A percentile compares a stretch with the other conserved stretches of the same genome.
Conservation (phyloP, 2,329 filamentous ascomycete species). For the Meredithiella fracta region DNA sequence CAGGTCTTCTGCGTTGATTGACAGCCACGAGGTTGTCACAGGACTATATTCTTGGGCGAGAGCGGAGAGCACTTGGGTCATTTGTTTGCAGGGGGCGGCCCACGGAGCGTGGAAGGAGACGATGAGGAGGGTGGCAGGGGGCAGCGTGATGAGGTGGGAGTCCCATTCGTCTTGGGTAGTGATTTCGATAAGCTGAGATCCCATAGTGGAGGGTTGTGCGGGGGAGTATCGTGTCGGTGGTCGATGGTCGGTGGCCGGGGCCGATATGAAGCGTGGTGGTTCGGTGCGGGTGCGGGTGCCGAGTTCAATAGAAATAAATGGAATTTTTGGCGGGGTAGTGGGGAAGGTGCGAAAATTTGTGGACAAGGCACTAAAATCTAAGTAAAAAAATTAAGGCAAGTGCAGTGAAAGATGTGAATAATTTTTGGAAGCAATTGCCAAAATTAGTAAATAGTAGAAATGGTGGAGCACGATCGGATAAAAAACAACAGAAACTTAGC, state of each 20-base stretch:
- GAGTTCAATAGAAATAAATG: neutral
- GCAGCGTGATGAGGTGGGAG: conserved; percentile 46
- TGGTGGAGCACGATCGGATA: neutral
- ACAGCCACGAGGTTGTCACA: conserved; percentile 62
- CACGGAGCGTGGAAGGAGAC: conserved; percentile 94
- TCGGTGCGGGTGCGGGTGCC: neutral
- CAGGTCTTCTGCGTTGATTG: conserved; percentile 86
- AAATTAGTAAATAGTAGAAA: neutral
- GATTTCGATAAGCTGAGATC: conserved; percentile 59
- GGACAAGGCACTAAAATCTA: neutral
- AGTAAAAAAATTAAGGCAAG: neutral
- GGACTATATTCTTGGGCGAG: conserved; percentile 74
- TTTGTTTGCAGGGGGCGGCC: conserved; percentile 91
- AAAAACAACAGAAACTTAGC: neutral
- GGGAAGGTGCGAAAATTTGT: neutral
- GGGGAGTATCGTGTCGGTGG: too few relatives aligned
- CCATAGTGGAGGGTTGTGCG: too few relatives aligned
- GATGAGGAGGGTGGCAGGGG: conserved; percentile 56
- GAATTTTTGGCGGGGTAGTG: neutral
- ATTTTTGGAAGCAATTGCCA: neutral
- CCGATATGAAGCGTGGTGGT: neutral
- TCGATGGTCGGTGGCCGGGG: neutral
- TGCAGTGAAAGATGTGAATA: neutral
- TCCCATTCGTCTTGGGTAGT: conserved; percentile 58
- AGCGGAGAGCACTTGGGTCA: conserved; percentile 70